These are phyloP conservation scores for Dianthus caryophyllus DNA, from an alignment of 148 eudicot genomes.

Conservation along the genomic window DNA sequence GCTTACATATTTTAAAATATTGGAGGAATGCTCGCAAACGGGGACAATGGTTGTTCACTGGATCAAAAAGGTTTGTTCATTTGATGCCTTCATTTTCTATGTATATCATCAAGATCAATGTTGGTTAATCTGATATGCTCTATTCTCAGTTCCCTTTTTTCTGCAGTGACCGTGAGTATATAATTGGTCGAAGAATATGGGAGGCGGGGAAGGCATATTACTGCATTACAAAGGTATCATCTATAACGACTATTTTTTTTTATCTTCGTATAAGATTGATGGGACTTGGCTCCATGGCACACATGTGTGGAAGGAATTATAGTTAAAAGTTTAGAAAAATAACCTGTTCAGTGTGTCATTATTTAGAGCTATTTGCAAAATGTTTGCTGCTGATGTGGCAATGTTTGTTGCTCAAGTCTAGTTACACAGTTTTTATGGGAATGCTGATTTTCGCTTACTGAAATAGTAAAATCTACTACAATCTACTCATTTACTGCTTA, in stretches of 20 bases:
- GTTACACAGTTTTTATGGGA: not conserved
- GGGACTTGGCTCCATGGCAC: not conserved
- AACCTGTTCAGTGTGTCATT: not conserved
- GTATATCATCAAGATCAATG: not conserved
- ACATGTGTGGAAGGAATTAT: not conserved
- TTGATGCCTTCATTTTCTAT: not conserved
- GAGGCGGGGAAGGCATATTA: constrained; percentile 77
- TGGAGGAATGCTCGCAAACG: constrained; percentile 66
- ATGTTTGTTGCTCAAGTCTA: not conserved
- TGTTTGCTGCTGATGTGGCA: not conserved
- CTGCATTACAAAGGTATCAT: constrained; percentile 82
- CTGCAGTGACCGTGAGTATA: constrained; percentile 97
- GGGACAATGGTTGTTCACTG: constrained; percentile 75
- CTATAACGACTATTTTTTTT: not conserved
- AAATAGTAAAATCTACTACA: not conserved
- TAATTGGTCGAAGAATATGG: constrained; percentile 94
- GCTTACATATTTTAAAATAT: constrained; percentile 69
- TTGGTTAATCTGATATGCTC: constrained; percentile 12
- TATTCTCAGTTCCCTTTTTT: constrained; percentile 90
- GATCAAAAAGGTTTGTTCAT: constrained; percentile 73
- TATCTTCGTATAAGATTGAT: not conserved
- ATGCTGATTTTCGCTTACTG: not conserved
- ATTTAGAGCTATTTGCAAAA: not conserved
- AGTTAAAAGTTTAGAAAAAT: not conserved
- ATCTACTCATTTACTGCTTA: not conserved